A percentile compares a stretch with the other conserved stretches of the same genome.
Conservation (phyloP, 495 filamentous ascomycete genomes). For the Podospora bellae-mahoneyi region DNA sequence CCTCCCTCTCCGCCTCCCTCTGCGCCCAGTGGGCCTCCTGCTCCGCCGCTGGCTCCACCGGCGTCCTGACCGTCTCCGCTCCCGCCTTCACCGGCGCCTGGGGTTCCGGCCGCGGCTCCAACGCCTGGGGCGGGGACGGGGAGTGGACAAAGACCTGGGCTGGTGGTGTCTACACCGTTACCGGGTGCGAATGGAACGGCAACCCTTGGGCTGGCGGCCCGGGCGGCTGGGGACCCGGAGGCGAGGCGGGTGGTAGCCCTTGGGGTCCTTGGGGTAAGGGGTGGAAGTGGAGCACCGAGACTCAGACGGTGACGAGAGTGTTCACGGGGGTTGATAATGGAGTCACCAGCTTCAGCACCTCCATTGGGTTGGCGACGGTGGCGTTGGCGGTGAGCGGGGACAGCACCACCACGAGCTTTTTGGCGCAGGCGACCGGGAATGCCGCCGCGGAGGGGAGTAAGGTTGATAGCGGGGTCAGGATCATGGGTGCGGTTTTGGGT, state of each 20-base stretch:
- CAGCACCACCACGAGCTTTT: constrained; percentile 32
- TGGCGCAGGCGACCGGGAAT: constrained; percentile 10
- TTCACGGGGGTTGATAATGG: constrained; percentile 40
- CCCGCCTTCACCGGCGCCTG: constrained; percentile 42
- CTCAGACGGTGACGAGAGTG: constrained; percentile 34
- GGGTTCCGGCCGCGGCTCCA: constrained; percentile 29
- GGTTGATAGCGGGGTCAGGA: constrained; percentile 33
- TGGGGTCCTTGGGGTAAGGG: constrained; percentile 47
- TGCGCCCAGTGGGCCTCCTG: constrained; percentile 40
- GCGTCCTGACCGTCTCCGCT: constrained; percentile 41
- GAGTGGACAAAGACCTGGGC: constrained; percentile 38
- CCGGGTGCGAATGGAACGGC: constrained; percentile 45
- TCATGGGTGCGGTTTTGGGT: constrained; percentile 39
- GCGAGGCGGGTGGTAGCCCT: constrained; percentile 33
- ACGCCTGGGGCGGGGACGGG: constrained; percentile 19
- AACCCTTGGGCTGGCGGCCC: constrained; percentile 48
- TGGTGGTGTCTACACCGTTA: constrained; percentile 46
- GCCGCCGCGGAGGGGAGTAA: constrained; percentile 9
- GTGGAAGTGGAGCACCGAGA: constrained; percentile 37
- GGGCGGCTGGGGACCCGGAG: constrained; percentile 39
- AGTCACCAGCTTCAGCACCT: constrained; percentile 35
- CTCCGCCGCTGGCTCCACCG: constrained; percentile 38
- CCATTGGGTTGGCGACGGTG: constrained; percentile 36
- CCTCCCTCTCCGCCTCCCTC: constrained; percentile 40
- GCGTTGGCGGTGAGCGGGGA: constrained; percentile 41